These are phyloP conservation scores for Evernia prunastri DNA, from an alignment of 495 filamentous ascomycete species.

Conservation along the genomic window DNA sequence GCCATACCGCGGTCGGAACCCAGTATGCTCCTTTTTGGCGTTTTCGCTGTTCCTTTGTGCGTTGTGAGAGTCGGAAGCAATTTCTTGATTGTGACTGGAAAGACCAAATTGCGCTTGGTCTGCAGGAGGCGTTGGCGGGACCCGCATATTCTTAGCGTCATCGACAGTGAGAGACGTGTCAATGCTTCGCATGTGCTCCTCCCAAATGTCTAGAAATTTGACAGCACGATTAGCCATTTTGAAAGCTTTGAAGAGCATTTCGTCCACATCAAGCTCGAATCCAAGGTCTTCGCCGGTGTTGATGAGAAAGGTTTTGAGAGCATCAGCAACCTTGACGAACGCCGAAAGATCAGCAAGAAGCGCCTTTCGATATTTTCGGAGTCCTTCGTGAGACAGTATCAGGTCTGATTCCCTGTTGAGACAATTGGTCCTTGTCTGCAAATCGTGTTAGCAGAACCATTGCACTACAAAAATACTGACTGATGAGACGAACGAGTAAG, in stretches of 20 bases:
- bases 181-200: constrained; percentile 59
- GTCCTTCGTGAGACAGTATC: constrained; percentile 64
- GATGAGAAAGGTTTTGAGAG: constrained; percentile 59
- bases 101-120: constrained; percentile 35
- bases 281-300: constrained; percentile 47
- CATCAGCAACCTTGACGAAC: constrained; percentile 80
- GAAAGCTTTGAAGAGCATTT: constrained; percentile 89
- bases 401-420: constrained; percentile 71
- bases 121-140: constrained; percentile 68
- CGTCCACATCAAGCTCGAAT: constrained; percentile 73
- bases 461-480: not conserved
- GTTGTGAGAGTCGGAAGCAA: constrained; percentile 10
- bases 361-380: constrained; percentile 76
- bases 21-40: constrained; percentile 19
- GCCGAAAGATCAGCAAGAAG: constrained; percentile 83
- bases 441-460: constrained; percentile 24
- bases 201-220: constrained; percentile 84
- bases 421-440: constrained; percentile 79
- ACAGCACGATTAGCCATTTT: constrained; percentile 89
- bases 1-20: constrained; percentile 19
- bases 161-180: constrained; percentile 54
- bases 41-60: constrained; percentile 17
- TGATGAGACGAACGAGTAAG: constrained; percentile 62
- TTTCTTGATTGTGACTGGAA: constrained; percentile 5
- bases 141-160: constrained; percentile 38